These are phyloP conservation scores for Collariella sp. DNA, from an alignment of 495 filamentous ascomycete genomes.

Conservation along the genomic window DNA sequence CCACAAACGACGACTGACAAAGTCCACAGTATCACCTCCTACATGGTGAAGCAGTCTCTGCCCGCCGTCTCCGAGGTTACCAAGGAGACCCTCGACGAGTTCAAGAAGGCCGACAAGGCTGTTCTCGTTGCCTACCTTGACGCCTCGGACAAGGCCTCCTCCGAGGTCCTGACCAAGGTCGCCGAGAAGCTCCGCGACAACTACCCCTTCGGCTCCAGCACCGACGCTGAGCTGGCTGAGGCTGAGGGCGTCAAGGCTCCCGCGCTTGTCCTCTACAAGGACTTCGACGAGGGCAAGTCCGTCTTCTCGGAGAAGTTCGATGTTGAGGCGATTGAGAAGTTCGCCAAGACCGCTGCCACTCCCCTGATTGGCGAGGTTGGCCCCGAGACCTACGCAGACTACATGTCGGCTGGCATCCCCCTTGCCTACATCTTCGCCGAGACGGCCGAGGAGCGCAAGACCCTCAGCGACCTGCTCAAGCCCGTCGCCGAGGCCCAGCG, in stretches of 20 bases:
- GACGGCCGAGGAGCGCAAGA: slow-evolving; percentile 77
- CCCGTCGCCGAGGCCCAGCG: slow-evolving; percentile 63
- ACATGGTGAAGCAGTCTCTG: slow-evolving; percentile 98
- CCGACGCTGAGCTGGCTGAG: slow-evolving; percentile 75
- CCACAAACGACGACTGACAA: slow-evolving; percentile 22
- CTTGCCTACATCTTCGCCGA: slow-evolving; percentile 98
- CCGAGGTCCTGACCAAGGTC: slow-evolving; percentile 66
- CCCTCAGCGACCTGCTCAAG: slow-evolving; percentile 57
- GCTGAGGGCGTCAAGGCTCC: slow-evolving; percentile 81
- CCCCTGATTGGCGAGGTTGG: slow-evolving; percentile 95
- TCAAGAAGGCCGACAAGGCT: slow-evolving; percentile 97
- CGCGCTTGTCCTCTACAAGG: slow-evolving; percentile 90
- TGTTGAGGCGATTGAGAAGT: slow-evolving; percentile 63
- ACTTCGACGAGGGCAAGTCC: slow-evolving; percentile 93
- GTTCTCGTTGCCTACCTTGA: slow-evolving; percentile 84
- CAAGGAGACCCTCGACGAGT: slow-evolving; percentile 76
- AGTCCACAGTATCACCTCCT: slow-evolving; percentile 74
- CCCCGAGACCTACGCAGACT: slow-evolving; percentile 92
- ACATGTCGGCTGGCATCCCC: slow-evolving; percentile 91
- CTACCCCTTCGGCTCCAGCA: slow-evolving; percentile 84
- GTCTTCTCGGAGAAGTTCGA: slow-evolving; percentile 74
- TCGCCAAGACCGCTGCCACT: slow-evolving; percentile 75
- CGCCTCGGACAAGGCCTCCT: slow-evolving; percentile 75
- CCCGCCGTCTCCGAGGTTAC: slow-evolving; percentile 79
- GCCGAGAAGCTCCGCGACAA: slow-evolving; percentile 81